Evolutionary conservation across 2,329 filamentous ascomycete genomes (phyloP).

Genomic region (Fusarium continuum): DNA sequence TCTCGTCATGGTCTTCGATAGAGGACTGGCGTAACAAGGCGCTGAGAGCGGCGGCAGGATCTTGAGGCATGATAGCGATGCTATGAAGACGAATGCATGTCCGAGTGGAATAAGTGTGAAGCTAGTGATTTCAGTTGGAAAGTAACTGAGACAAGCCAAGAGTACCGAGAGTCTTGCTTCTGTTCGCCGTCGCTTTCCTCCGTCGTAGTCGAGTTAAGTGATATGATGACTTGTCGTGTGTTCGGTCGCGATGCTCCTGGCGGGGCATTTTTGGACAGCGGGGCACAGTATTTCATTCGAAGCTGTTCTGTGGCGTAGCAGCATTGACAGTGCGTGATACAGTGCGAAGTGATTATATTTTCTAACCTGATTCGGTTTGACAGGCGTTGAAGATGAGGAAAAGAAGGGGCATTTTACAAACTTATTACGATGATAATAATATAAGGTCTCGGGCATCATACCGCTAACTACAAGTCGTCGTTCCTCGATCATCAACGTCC

Average conservation of each 20-base stretch:
- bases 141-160: not conserved
- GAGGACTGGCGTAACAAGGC: conserved; percentile 63
- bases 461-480: too few relatives aligned
- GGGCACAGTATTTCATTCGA: conserved; percentile 39
- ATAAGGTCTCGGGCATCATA: not conserved
- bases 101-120: conserved; percentile 14
- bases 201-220: conserved; percentile 8
- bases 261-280: conserved; percentile 46
- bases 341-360: not conserved
- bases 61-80: conserved; percentile 51
- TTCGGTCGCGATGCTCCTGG: conserved; percentile 34
- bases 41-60: conserved; percentile 61
- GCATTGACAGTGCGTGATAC: conserved; percentile 23
- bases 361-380: too few relatives aligned
- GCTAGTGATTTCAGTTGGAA: not conserved
- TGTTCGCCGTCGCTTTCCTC: conserved; percentile 1
- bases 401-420: not conserved
- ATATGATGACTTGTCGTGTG: conserved; percentile 33
- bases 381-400: too few relatives aligned
- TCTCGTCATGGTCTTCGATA: conserved; percentile 77
- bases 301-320: conserved; percentile 32
- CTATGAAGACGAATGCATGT: conserved; percentile 41
- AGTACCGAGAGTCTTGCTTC: not conserved
- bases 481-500: not conserved
- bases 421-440: too few relatives aligned